A percentile compares a stretch with the other conserved stretches of the same genome.
phyloP scores from a whole-genome alignment of 768 basidiomycete species.

The Rhodocollybia butyracea region DNA sequence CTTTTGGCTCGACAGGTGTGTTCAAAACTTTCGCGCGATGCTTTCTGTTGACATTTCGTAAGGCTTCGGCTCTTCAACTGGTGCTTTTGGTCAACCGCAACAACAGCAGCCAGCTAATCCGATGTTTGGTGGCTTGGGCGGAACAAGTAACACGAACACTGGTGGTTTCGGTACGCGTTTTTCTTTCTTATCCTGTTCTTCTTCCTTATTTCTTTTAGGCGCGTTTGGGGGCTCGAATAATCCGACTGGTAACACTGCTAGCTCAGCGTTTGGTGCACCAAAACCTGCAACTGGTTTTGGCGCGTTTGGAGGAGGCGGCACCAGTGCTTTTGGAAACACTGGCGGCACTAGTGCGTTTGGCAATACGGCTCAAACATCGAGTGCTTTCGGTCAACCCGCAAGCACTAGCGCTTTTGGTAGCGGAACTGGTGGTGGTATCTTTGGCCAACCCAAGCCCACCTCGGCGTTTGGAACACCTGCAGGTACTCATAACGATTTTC shows the following conservation, averaged over 20 bases:
- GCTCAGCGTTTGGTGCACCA: slow-evolving; percentile 33
- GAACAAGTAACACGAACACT: slow-evolving; percentile 26
- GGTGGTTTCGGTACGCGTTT: slow-evolving; percentile 43
- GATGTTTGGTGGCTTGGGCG: slow-evolving; percentile 70
- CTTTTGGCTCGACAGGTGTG: slow-evolving; percentile 59
- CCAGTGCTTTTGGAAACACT: slow-evolving; percentile 13
- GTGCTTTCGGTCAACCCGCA: slow-evolving; percentile 5
- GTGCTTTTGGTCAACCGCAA: slow-evolving; percentile 56
- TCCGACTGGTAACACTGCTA: slow-evolving; percentile 6
- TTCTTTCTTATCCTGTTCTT: slow-evolving; percentile 12
- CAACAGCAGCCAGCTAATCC: slow-evolving; percentile 67
- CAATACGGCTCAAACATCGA: slow-evolving; percentile 7
- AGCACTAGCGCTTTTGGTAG: slow-evolving; percentile 6
- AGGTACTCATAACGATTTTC: background rate
- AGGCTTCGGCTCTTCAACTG: slow-evolving; percentile 18
- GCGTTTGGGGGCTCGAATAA: slow-evolving; percentile 34
- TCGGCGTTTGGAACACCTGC: slow-evolving; percentile 4
- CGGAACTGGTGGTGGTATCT: slow-evolving; percentile 27
- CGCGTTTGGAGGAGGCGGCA: slow-evolving; percentile 27
- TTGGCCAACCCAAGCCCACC: slow-evolving; percentile 23
- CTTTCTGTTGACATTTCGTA: slow-evolving; percentile 10
- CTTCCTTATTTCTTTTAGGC: slow-evolving; percentile 29
- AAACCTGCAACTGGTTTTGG: slow-evolving; percentile 34
- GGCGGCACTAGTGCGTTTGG: slow-evolving; percentile 14
- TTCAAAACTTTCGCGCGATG: slow-evolving; percentile 22